Percentiles rank a stretch among this genome's conserved stretches.
These are phyloP conservation scores for Blepharisma japonicum DNA, from an alignment of 73 alveolate species.

Conservation along the genomic window DNA sequence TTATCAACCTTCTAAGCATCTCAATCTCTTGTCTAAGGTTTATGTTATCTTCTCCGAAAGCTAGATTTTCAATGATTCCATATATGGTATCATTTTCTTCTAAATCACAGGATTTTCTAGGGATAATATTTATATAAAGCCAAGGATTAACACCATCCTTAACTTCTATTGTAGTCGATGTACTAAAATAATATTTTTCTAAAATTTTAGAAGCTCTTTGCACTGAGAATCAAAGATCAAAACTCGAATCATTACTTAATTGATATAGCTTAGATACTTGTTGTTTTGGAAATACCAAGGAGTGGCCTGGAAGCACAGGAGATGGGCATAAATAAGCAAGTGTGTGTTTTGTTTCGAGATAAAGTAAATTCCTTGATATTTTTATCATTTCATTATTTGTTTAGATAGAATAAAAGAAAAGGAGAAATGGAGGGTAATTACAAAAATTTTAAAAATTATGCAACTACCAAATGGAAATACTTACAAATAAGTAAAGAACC, in stretches of 20 bases:
- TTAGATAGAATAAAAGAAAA: no score
- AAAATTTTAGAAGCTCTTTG: not conserved
- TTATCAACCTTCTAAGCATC: no score
- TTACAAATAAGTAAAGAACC: no score
- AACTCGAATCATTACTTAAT: not conserved
- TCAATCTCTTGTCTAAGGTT: no score
- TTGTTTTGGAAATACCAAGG: not conserved
- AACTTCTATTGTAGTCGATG: not conserved
- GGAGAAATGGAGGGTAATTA: no score
- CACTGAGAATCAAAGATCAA: not conserved
- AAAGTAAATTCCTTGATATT: not conserved
- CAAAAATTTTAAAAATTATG: no score
- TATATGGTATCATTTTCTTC: not conserved
- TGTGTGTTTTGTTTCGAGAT: not conserved
- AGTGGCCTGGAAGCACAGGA: not conserved
- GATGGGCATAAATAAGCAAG: not conserved
- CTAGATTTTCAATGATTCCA: not conserved
- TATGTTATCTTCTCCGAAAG: not conserved
- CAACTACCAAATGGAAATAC: no score
- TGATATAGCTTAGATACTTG: not conserved
- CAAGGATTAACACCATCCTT: conserved; percentile 3
- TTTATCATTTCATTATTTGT: not conserved
- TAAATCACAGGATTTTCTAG: not conserved
- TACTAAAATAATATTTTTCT: not conserved
- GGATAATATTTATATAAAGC: not conserved